Evolutionary conservation across 768 basidiomycete genomes (phyloP), one percentile per base, ranked within the genome.

Genomic region (Pluteus cervinus): DNA sequence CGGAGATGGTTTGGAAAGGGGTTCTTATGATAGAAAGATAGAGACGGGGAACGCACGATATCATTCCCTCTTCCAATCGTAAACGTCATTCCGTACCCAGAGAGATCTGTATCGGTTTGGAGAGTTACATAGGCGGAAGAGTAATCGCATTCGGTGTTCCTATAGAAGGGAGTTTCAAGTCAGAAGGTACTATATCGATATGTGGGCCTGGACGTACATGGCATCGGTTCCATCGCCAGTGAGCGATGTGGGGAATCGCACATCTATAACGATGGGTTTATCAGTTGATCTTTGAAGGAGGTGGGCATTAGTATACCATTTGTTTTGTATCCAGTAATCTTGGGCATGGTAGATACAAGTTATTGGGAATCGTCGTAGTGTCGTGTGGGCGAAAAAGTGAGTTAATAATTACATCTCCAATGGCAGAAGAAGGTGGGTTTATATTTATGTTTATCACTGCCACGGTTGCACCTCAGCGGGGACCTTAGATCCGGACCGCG

Each of bases 131-230:
- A 96, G 4, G 93, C 93, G 2, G 91, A 87, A 2, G 89, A 92
- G 62, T 96, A 96, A 63, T 96, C 93, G 61, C 91, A 94, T 39
- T 89, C 88, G 22, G 86, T 85, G 60, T 96, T 94, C 90, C 86
- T 89, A 43, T n/a, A 35, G 14, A 18, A 21, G 8, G 22, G 28
- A 24, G 17, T 21, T 7, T 39, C 24, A 15, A 29, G 24, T 32
- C 14, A 12, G 29, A n/a, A n/a, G 8, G 12, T 7, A 15, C 16
- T 28, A 5, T 20, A 3, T 16, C 12, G 21, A 3, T n/a, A 2
- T 9, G 7, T 9, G 1, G 25, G 26, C 29, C 28, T 25, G 11
- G 21, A 52, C 69, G 48, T 53, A 86, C 88, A 93, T 94, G 6
- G 91, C 91, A 67, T 96, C 91, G 21, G 89, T 84, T 5, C 92